Evolutionary conservation across 179 eudicot genomes (phyloP).

Genomic region (Actinidia polygama): DNA sequence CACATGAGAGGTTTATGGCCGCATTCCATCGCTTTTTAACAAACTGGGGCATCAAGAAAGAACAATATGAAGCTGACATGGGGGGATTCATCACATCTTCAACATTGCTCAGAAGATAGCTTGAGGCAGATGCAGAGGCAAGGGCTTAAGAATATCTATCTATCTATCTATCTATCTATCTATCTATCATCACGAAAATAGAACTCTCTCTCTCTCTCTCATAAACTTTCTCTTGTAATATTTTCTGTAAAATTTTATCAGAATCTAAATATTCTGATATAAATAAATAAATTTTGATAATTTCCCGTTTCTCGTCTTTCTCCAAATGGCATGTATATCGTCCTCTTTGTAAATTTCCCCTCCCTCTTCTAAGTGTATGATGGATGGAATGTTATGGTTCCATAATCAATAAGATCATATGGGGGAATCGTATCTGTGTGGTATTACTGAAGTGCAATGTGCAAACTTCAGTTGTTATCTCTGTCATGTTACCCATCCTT

Average conservation of each 20-base stretch:
- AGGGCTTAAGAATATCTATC: not conserved
- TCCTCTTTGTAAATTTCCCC: too few relatives aligned
- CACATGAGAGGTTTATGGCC: constrained; percentile 20
- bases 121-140: not conserved
- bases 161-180: not conserved
- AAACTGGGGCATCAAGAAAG: not conserved
- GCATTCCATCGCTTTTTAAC: constrained; percentile 5
- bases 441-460: not conserved
- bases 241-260: too few relatives aligned
- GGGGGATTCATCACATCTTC: not conserved
- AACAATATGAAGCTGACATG: not conserved
- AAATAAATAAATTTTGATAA: too few relatives aligned
- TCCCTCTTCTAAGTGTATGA: too few relatives aligned
- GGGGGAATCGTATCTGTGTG: not conserved
- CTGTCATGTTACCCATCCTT: not conserved
- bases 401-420: too few relatives aligned
- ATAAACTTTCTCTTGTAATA: too few relatives aligned
- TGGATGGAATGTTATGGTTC: too few relatives aligned
- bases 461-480: not conserved
- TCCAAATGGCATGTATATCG: too few relatives aligned
- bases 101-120: constrained; percentile 8
- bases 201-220: too few relatives aligned
- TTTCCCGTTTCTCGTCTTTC: too few relatives aligned
- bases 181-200: too few relatives aligned
- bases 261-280: too few relatives aligned